These are phyloP conservation scores for Protomyces lactucae-debilis DNA, from an alignment of 1,139 yeast species.

Conservation along the genomic window DNA sequence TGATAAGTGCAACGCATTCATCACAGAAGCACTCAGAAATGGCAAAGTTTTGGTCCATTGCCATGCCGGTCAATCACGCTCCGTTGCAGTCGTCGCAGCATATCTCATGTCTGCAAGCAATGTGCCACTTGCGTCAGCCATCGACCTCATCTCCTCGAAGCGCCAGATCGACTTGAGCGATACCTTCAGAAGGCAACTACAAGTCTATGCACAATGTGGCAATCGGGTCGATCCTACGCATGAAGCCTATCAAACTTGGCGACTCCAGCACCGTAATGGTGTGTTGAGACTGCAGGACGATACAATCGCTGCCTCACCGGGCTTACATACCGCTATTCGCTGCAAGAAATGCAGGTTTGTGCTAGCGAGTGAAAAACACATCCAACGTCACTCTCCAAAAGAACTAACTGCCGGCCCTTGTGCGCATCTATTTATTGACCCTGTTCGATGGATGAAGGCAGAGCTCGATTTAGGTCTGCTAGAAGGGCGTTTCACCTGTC, in stretches of 20 bases:
- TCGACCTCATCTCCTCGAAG: conserved; percentile 65
- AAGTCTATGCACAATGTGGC: conserved; percentile 53
- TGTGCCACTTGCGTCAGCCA: conserved; percentile 55
- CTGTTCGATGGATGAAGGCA: conserved; percentile 82
- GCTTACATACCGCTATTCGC: conserved; percentile 31
- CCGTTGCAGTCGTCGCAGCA: conserved; percentile 67
- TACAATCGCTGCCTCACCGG: background rate
- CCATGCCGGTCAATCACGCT: conserved; percentile 76
- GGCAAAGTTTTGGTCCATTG: conserved; percentile 41
- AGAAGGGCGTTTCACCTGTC: conserved; percentile 83
- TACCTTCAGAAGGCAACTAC: conserved; percentile 68
- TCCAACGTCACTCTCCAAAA: conserved; percentile 33
- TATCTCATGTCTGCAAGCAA: conserved; percentile 72
- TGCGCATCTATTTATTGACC: conserved; percentile 84
- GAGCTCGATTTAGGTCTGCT: conserved; percentile 63
- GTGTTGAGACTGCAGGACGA: background rate
- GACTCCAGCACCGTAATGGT: conserved; percentile 1
- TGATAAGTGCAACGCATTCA: conserved; percentile 57
- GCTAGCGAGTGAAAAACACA: conserved; percentile 35
- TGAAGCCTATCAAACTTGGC: conserved; percentile 53
- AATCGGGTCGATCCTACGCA: conserved; percentile 42
- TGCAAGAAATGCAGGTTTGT: conserved; percentile 40
- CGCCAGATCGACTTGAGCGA: conserved; percentile 68
- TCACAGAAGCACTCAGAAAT: conserved; percentile 54
- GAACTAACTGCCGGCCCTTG: conserved; percentile 42